Base-by-base conservation (phyloP, 2,329 filamentous ascomycete genomes). In the Fusarium oxysporum region DNA sequence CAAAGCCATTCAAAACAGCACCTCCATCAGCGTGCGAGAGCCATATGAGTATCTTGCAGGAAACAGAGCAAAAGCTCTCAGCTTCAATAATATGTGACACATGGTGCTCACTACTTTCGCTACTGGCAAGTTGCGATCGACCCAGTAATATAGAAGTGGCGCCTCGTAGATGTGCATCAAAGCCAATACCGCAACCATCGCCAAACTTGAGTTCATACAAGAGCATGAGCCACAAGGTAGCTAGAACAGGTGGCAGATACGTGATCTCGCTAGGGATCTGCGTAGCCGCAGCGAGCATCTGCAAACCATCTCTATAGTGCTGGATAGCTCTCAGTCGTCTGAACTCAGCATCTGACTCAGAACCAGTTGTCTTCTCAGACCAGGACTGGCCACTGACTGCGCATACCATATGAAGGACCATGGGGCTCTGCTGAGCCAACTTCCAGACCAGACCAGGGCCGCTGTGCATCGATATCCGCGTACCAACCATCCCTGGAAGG, bases 331-430 rank as follows among this genome's bases (percentile, higher is more conserved):
- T 37, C 12, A 50, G 1, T 23, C 25, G 33, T 32, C 41, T 28
- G 6, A 23, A 50, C 2, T 56, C 54, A 3, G 38, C 38, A n/a
- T 56, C 38, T 16, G 38, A 44, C 8, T 47, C 9, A 1, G 38
- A 45, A 0, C 38, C 30, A 8, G 9, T 47, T 1, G 38, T 32
- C 38, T 56, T 56, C 38, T 56, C 54, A 11, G 54, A 58, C 55
- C 32, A 50, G 1, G 44, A n/a, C 3, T 32, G 55, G 2, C 41
- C 43, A 11, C 55, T 50, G 32, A 58, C 32, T 8, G 55, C 55
- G 17, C 41, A 50, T 5, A 58, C 33, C 55, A 58, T 58, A 16
- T 58, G 43, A 37, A 58, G 55, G 3, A 58, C 43, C 55, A 58
- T 58, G 5, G 41, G 32, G 7, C 55, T 50, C 16, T 58, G n/a